A percentile compares a stretch with the other conserved stretches of the same genome.
These are phyloP conservation scores for Cajanus cajan DNA, from an alignment of 306 rosid species.

Conservation along the genomic window DNA sequence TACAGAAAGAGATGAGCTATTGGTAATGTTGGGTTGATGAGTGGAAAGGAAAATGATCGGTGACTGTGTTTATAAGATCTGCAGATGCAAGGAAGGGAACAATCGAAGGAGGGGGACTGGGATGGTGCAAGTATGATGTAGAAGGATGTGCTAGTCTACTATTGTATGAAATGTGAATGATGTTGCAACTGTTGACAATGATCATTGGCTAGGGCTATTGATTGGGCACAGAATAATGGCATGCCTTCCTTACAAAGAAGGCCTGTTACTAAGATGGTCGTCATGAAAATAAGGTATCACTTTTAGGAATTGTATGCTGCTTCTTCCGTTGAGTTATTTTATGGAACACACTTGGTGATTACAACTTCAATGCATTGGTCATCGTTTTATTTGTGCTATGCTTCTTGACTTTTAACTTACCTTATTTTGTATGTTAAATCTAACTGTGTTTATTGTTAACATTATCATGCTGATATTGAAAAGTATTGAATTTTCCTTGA, in stretches of 20 bases:
- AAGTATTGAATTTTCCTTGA: neutral
- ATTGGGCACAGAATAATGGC: too few relatives aligned
- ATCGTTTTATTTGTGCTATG: neutral
- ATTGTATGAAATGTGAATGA: slow-evolving; percentile 5
- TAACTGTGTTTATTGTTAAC: neutral
- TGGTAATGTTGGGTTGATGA: neutral
- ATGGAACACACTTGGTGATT: neutral
- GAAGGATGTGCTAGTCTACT: neutral
- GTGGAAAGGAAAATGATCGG: neutral
- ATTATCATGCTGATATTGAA: neutral
- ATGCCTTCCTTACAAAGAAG: too few relatives aligned
- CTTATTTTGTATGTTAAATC: neutral
- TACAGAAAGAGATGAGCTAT: slow-evolving; percentile 1
- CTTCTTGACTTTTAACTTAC: neutral
- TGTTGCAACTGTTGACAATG: slow-evolving; percentile 26
- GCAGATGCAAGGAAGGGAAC: neutral
- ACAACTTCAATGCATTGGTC: neutral
- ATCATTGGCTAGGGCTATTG: too few relatives aligned
- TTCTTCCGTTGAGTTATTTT: slow-evolving; percentile 2
- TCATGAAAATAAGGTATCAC: neutral
- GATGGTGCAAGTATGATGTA: neutral
- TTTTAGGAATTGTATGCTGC: slow-evolving; percentile 4
- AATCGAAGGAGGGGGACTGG: neutral
- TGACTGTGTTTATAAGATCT: neutral
- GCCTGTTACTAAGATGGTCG: neutral